These are phyloP conservation scores for Phytophthora sp. DNA, from an alignment of 352 stramenopile genomes.

Conservation along the genomic window DNA sequence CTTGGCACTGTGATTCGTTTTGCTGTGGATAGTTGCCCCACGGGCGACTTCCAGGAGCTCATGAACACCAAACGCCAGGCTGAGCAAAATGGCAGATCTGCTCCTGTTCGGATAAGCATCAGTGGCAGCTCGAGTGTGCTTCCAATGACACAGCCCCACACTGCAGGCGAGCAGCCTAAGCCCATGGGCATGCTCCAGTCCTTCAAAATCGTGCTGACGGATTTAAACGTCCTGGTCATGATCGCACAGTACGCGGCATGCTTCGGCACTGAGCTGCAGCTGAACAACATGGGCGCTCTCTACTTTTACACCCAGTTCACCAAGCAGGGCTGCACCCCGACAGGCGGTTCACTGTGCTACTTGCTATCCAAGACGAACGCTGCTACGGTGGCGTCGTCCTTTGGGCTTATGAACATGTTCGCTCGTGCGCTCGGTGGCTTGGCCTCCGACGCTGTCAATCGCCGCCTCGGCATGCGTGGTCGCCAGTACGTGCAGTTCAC, in stretches of 20 bases:
- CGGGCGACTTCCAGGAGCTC: conserved; percentile 93
- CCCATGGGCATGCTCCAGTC: conserved; percentile 37
- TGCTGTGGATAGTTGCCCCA: conserved; percentile 90
- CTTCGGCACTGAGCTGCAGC: conserved; percentile 95
- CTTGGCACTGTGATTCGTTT: conserved; percentile 77
- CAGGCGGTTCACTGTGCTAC: conserved; percentile 36
- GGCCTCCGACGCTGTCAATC: conserved; percentile 86
- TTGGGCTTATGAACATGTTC: conserved; percentile 96
- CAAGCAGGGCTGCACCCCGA: conserved; percentile 48
- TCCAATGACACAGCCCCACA: conserved; percentile 31
- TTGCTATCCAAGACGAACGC: conserved; percentile 65
- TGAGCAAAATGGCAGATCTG: conserved; percentile 44
- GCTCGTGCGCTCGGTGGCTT: conserved; percentile 89
- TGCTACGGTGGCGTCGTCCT: conserved; percentile 90
- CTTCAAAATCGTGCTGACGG: conserved; percentile 66
- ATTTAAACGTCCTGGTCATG: conserved; percentile 93
- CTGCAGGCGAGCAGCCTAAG: conserved; percentile 17
- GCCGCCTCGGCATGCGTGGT: conserved; percentile 87
- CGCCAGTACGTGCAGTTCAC: conserved; percentile 87
- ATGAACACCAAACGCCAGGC: conserved; percentile 61
- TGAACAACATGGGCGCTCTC: conserved; percentile 95
- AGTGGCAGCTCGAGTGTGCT: conserved; percentile 29
- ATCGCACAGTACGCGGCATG: conserved; percentile 93
- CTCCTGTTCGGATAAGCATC: conserved; percentile 27
- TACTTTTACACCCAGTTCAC: conserved; percentile 94